Evolutionary conservation across 306 rosid genomes (phyloP), one percentile per base, ranked within the genome.

Genomic region (Vachellia pachyceras): DNA sequence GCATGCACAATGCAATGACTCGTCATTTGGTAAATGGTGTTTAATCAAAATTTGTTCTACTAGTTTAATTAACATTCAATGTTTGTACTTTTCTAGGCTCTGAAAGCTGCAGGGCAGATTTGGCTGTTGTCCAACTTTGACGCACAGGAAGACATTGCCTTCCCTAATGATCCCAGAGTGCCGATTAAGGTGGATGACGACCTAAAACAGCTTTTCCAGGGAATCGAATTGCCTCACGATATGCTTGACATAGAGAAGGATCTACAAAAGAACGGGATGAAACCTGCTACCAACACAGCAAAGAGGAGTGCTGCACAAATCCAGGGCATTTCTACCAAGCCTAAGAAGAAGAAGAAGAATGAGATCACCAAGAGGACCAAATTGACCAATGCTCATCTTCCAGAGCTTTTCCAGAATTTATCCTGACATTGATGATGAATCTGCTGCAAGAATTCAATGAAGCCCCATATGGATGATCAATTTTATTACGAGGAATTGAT

Each of bases 221-320:
- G 82, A 18, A 90, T 90, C 18, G 97, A 96, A 63, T 83, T 96
- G 69, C 97, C 98, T n/a, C 93, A 94, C n/a, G 98, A 96, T 72
- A 90, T 96, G 97, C 64, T 96, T 37, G 99, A 93, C 57, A 92
- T 95, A 3, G 99, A 95, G 81, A 93, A 79, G 88, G 99, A 95
- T 83, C 97, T 95, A 52, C 98, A 90, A 52, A 95, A 92, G 83
- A 95, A 93, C 71, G 99, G 98, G 76, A 90, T 90, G 94, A 96
- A 90, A 76, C 99, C 97, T n/a, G 97, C 99, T 49, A 93, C 98
- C 42, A 92, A 96, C 87, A 96, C 98, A 41, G 93, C 98, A 50
- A 83, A 96, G 85, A 92, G 97, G 75, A 97, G 97, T 50, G 75
- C 87, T 79, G 97, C 94, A 0, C 91, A 93, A 84, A 87, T 90